Percentiles rank a stretch among this genome's conserved stretches.
Conservation (phyloP, 371 early-diverging fungal genomes). For the Rhizopus microsporus region DNA sequence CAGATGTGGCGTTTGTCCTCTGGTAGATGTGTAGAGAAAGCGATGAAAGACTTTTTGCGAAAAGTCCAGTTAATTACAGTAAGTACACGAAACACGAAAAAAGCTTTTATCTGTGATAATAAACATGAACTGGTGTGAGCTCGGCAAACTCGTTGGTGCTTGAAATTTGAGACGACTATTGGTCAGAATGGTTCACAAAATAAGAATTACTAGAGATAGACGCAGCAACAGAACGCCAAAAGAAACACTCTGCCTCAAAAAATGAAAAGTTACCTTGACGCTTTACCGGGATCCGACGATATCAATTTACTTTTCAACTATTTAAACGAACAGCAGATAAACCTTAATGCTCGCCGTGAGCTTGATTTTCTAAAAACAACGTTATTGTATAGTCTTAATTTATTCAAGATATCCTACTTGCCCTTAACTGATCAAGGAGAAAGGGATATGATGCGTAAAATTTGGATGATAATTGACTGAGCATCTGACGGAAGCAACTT, state of each 20-base stretch:
- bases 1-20: not conserved
- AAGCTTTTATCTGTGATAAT: too few species aligned
- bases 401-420: conserved; percentile 9
- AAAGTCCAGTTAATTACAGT: conserved; percentile 7
- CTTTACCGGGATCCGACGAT: conserved; percentile 9
- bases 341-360: conserved; percentile 6
- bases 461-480: conserved; percentile 13
- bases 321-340: conserved; percentile 7
- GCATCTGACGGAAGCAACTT: conserved; percentile 15
- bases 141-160: conserved; percentile 9
- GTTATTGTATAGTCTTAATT: conserved; percentile 13
- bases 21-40: not conserved
- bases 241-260: conserved; percentile 10
- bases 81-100: conserved; percentile 10
- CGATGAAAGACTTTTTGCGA: conserved; percentile 2
- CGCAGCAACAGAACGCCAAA: conserved; percentile 7
- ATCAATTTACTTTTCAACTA: conserved; percentile 11
- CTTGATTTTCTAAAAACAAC: conserved; percentile 14
- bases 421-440: conserved; percentile 11
- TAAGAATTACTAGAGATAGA: conserved; percentile 9
- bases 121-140: conserved; percentile 11
- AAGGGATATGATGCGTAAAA: conserved; percentile 8
- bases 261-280: conserved; percentile 12
- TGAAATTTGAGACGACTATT: conserved; percentile 6
- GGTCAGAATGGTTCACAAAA: conserved; percentile 12